A percentile compares a stretch with the other conserved stretches of the same genome.
Conservation (phyloP, 2,329 filamentous ascomycete genomes). For the Tolypocladium sp. region DNA sequence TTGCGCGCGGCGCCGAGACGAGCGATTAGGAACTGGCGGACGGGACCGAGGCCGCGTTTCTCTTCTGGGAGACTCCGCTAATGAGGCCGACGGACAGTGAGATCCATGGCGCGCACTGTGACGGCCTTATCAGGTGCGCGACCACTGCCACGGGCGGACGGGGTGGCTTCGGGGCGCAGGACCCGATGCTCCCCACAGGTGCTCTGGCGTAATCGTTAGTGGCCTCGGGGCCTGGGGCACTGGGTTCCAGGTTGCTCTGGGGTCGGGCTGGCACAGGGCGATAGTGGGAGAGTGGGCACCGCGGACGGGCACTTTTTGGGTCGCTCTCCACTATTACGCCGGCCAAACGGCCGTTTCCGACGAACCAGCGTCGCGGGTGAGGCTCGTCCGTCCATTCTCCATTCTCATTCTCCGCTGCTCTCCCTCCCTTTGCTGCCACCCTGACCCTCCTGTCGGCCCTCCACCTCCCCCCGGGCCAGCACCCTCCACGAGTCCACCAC, state of each 20-base stretch:
- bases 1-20: not conserved
- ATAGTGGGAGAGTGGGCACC: not conserved
- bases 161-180: not conserved
- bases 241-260: not conserved
- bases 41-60: not conserved
- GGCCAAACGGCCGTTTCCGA: slow-evolving; percentile 44
- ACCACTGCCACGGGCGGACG: no score
- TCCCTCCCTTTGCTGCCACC: slow-evolving; percentile 12
- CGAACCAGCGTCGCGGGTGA: slow-evolving; percentile 20
- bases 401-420: slow-evolving; percentile 11
- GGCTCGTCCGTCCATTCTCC: slow-evolving; percentile 2
- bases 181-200: not conserved
- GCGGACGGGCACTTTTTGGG: slow-evolving; percentile 6
- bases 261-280: not conserved
- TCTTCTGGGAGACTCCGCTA: slow-evolving; percentile 7
- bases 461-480: not conserved
- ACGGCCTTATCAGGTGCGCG: not conserved
- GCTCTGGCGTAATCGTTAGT: not conserved
- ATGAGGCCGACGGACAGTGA: slow-evolving; percentile 2
- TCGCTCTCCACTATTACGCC: slow-evolving; percentile 47
- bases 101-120: not conserved
- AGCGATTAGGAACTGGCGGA: not conserved
- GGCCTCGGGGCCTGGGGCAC: not conserved
- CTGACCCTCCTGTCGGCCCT: slow-evolving; percentile 11
- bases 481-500: not conserved